phyloP scores from a whole-genome alignment of 129 eudicot species.

The Artemisia tridentata region DNA sequence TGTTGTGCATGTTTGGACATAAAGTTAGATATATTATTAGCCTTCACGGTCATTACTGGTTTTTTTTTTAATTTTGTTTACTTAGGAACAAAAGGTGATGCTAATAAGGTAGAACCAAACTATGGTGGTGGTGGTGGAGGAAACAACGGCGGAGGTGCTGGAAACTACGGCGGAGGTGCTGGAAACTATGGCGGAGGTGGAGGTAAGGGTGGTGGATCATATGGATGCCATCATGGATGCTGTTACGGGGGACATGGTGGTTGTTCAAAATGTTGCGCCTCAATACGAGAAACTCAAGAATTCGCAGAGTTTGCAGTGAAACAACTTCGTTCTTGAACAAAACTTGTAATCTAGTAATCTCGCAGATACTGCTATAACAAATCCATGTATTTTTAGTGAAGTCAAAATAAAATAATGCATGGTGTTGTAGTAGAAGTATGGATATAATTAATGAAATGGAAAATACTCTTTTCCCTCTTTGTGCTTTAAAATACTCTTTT shows the following conservation, averaged over 20 bases:
- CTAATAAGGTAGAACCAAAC: background rate
- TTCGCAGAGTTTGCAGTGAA: slow-evolving; percentile 3
- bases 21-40: too few relatives aligned
- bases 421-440: background rate
- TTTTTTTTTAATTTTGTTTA: background rate
- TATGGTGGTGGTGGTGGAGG: background rate
- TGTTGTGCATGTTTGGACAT: too few relatives aligned
- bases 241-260: background rate
- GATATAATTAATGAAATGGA: background rate
- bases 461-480: background rate
- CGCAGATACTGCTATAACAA: background rate
- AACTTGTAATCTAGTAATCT: background rate
- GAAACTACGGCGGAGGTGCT: background rate
- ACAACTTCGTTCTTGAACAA: background rate
- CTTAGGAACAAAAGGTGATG: slow-evolving; percentile 3
- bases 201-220: background rate
- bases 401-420: background rate
- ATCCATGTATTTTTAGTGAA: background rate
- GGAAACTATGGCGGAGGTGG: background rate
- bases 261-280: background rate
- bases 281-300: background rate
- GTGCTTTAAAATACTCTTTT: background rate
- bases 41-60: background rate
- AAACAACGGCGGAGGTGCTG: background rate
- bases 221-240: slow-evolving; percentile 9